Percentiles rank a stretch among this genome's conserved stretches.
phyloP scores from a whole-genome alignment of 2,329 filamentous ascomycete species.

The Verticillium longisporum region DNA sequence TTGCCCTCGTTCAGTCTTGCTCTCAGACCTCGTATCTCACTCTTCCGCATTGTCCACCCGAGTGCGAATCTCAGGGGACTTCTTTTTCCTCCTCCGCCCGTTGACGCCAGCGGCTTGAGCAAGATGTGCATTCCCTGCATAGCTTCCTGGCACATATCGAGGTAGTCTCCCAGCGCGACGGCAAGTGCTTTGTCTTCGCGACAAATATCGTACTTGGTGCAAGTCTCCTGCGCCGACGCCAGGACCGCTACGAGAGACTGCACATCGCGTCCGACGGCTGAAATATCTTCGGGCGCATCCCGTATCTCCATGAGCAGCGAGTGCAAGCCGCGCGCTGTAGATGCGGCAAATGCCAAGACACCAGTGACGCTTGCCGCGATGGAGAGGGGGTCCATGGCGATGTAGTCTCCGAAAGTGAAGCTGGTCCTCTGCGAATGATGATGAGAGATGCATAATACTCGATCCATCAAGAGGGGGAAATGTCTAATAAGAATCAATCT shows the following conservation, averaged over 20 bases:
- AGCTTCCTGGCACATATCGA: not conserved
- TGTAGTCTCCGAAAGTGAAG: not conserved
- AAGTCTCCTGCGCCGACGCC: not conserved
- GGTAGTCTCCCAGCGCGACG: not conserved
- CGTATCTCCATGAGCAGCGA: not conserved
- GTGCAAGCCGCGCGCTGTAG: not conserved
- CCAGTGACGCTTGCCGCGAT: constrained; percentile 1
- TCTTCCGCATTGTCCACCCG: not conserved
- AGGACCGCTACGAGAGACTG: not conserved
- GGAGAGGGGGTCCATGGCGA: constrained; percentile 1
- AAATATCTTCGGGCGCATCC: constrained; percentile 1
- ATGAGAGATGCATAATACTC: not conserved
- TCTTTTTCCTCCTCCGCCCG: not conserved
- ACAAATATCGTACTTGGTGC: not conserved
- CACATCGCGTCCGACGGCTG: not conserved
- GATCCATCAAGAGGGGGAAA: no score
- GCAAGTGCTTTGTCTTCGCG: not conserved
- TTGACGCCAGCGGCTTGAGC: not conserved
- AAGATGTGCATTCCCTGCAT: not conserved
- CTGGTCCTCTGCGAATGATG: not conserved
- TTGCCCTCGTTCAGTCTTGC: constrained; percentile 1
- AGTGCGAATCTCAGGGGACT: not conserved
- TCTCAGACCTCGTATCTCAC: not conserved
- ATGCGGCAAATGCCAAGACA: not conserved
- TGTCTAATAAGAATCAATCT: not conserved